These are phyloP conservation scores for Apiotrichum akiyoshidainum DNA, from an alignment of 1,284 basidiomycete species.

Conservation along the genomic window DNA sequence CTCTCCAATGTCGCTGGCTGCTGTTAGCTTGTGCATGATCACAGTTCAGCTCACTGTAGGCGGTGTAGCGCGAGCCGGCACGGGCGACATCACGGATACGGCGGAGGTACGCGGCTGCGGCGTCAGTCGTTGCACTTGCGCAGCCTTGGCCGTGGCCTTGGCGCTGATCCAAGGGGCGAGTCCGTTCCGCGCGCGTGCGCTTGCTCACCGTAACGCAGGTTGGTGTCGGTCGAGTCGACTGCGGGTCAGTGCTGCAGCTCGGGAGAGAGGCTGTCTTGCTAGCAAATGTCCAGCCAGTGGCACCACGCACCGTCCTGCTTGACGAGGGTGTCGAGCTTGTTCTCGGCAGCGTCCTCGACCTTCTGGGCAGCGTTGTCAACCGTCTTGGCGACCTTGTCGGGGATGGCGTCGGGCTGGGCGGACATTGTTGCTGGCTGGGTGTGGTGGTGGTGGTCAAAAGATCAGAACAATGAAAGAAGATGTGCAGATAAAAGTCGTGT, in stretches of 20 bases:
- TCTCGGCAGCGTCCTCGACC: slow-evolving; percentile 1
- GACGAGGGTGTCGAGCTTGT: slow-evolving; percentile 2
- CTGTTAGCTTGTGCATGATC: slow-evolving; percentile 21
- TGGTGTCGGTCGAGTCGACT: slow-evolving; percentile 50
- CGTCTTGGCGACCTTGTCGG: slow-evolving; percentile 2
- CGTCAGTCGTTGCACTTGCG: slow-evolving; percentile 4
- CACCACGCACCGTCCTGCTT: slow-evolving; percentile 6
- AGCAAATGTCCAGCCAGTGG: neutral
- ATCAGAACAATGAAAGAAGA: neutral
- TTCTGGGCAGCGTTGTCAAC: no score
- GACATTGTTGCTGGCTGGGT: neutral
- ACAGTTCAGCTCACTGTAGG: slow-evolving; percentile 61
- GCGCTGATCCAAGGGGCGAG: no score
- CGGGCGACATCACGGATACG: slow-evolving; percentile 72
- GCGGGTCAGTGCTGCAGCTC: neutral
- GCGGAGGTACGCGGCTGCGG: slow-evolving; percentile 70
- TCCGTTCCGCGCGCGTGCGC: no score
- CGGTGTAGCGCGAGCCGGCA: slow-evolving; percentile 71
- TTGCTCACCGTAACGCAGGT: slow-evolving; percentile 47
- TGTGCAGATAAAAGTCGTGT: no score
- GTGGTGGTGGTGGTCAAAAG: neutral
- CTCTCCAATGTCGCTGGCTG: slow-evolving; percentile 85
- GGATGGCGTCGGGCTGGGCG: neutral
- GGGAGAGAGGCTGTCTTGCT: neutral
- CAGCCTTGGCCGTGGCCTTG: no score